These are phyloP conservation scores for Petunia hybrid DNA, from an alignment of 305 asterid genomes.

Conservation along the genomic window DNA sequence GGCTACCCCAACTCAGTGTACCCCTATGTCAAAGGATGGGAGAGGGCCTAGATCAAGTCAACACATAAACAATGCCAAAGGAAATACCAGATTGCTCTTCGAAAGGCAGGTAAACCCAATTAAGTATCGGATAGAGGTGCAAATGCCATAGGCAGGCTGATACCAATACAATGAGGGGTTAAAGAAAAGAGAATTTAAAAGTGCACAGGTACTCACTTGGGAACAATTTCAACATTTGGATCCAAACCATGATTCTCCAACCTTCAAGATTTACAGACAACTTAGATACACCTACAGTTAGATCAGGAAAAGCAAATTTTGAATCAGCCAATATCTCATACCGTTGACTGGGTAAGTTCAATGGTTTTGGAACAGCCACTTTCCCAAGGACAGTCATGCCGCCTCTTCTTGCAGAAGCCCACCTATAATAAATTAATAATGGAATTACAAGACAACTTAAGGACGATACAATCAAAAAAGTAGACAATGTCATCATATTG, in stretches of 20 bases:
- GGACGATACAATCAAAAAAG: conserved; percentile 21
- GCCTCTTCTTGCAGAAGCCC: conserved; percentile 90
- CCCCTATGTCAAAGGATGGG: conserved; percentile 62
- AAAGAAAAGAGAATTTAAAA: conserved; percentile 17
- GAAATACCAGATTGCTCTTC: conserved; percentile 7
- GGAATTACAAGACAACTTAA: conserved; percentile 30
- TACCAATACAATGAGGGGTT: conserved; percentile 10
- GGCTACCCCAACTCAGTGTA: conserved; percentile 92
- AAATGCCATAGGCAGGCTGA: background rate
- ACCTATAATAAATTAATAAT: conserved; percentile 48
- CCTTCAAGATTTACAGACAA: conserved; percentile 55
- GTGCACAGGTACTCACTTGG: conserved; percentile 73
- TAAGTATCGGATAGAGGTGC: conserved; percentile 5
- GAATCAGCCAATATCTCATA: conserved; percentile 42
- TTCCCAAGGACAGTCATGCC: conserved; percentile 95
- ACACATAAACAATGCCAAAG: conserved; percentile 29
- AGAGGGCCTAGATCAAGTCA: conserved; percentile 41
- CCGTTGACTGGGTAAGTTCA: conserved; percentile 98
- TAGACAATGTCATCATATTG: background rate
- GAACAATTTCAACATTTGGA: conserved; percentile 97
- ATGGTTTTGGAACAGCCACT: conserved; percentile 97
- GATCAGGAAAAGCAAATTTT: conserved; percentile 27
- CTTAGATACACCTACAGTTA: conserved; percentile 37
- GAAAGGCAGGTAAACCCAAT: conserved; percentile 18
- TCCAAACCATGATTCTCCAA: conserved; percentile 96